Base-by-base conservation (phyloP, 2,329 filamentous ascomycete species). In the Diaporthe sp. region DNA sequence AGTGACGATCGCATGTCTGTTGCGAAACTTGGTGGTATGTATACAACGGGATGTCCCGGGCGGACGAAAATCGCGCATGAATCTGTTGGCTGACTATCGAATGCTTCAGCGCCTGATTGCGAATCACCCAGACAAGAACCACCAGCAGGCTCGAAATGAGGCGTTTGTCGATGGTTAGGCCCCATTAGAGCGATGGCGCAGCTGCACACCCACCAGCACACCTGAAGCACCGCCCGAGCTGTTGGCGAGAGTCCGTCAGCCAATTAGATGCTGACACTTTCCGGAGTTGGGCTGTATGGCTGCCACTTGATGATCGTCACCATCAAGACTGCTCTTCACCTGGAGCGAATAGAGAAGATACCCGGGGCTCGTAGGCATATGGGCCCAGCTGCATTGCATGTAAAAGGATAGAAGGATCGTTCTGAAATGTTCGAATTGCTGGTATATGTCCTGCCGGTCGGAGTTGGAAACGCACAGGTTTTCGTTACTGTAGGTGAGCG, bases 1-100 rank as follows among this genome's bases (percentile, higher is more conserved):
- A 87, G 96, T 98, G 64, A 99, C 97, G 0, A 98, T 98, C 82
- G 94, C 96, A 22, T 92, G 98, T 45, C 86, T 99, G 74, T 86
- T 98, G 80, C 89, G 97, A 73, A 99, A 99, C 82, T 85, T 98
- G 47, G 89, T 98, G 81, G 94, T 97, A 86, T 85, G 93, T 89
- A 50, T 55, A 1, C 22, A 4, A n/a, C 40, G 28, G 40, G 28
- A 52, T n/a, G 40, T n/a, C 28, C 2, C 2, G 73, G 61, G 35
- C 35, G 35, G 19, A 19, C n/a, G 22, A 30, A 28, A 35, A 17
- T 15, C 33, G 64, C n/a, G 13, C 7, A 52, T 22, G 45, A 12
- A 35, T 1, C 35, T 52, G 22, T 28, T 10, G 8, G 38, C 60
- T 72, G 47, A 71, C 47, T 55, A 30, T 22, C 35, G 12, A 15